Conservation (phyloP, 805 yeast species). For the Lachancea cidri region DNA sequence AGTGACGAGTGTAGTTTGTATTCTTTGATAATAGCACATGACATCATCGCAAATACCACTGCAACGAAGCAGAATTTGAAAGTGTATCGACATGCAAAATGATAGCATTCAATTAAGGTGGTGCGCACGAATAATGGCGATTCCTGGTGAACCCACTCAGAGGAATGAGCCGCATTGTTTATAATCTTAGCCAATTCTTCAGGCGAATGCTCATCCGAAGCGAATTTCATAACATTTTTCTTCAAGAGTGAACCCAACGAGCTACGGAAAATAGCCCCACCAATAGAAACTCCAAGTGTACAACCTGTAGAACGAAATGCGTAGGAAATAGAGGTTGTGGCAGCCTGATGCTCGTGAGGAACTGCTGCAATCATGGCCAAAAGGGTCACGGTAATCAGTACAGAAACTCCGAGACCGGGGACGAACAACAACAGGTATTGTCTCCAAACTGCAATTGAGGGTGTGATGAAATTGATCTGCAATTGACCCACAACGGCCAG, state of each 20-base stretch:
- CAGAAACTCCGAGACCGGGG: constrained; percentile 53
- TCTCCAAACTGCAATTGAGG: constrained; percentile 34
- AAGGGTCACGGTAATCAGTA: constrained; percentile 59
- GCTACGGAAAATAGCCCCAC: constrained; percentile 56
- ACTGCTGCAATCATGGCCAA: constrained; percentile 69
- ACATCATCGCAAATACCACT: constrained; percentile 34
- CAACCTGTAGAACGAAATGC: constrained; percentile 84
- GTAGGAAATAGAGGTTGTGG: constrained; percentile 85
- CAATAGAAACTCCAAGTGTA: constrained; percentile 72
- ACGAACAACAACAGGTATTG: constrained; percentile 42
- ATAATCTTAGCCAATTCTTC: constrained; percentile 42
- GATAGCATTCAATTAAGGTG: constrained; percentile 48
- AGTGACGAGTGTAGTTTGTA: constrained; percentile 49
- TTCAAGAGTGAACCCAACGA: constrained; percentile 33
- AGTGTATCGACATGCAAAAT: constrained; percentile 46
- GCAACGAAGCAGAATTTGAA: constrained; percentile 40
- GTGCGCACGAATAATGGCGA: constrained; percentile 51
- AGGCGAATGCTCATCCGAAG: constrained; percentile 35
- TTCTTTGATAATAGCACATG: constrained; percentile 49
- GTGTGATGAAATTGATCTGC: constrained; percentile 33
- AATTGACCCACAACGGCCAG: constrained; percentile 43
- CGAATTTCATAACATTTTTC: constrained; percentile 29
- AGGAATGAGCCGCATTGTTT: constrained; percentile 47
- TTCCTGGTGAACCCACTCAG: constrained; percentile 44
- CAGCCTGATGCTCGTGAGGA: constrained; percentile 65